Conservation (phyloP, 768 basidiomycete genomes). For the Tephrocybe rancida region DNA sequence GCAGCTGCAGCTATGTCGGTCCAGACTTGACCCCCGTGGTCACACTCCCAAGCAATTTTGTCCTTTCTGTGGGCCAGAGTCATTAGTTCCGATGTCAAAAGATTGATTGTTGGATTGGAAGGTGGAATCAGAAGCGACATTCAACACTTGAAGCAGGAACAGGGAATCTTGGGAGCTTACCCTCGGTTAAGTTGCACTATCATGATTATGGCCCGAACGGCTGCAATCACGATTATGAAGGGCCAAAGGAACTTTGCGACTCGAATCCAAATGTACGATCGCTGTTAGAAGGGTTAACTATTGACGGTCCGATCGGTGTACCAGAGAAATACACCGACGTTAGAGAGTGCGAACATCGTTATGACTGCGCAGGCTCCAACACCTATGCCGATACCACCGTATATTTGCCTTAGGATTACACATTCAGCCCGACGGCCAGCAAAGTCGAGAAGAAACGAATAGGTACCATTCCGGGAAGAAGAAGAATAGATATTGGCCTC, state of each 20-base stretch:
- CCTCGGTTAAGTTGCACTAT: slow-evolving; percentile 72
- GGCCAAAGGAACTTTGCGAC: slow-evolving; percentile 72
- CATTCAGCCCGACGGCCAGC: slow-evolving; percentile 34
- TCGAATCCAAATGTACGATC: slow-evolving; percentile 70
- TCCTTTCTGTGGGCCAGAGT: slow-evolving; percentile 47
- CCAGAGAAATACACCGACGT: slow-evolving; percentile 43
- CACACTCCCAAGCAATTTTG: slow-evolving; percentile 74
- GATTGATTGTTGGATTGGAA: slow-evolving; percentile 5
- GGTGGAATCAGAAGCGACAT: slow-evolving; percentile 2
- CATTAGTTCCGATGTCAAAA: slow-evolving; percentile 16
- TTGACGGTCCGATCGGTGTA: slow-evolving; percentile 15
- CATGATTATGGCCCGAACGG: slow-evolving; percentile 70
- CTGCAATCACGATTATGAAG: slow-evolving; percentile 65
- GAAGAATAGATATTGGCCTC: slow-evolving; percentile 69
- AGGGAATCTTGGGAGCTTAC: slow-evolving; percentile 39
- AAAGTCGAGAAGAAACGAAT: slow-evolving; percentile 9
- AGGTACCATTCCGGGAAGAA: slow-evolving; percentile 64
- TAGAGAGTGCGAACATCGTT: slow-evolving; percentile 61
- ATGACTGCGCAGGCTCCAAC: slow-evolving; percentile 54
- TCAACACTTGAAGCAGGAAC: slow-evolving; percentile 6
- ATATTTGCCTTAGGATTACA: slow-evolving; percentile 55
- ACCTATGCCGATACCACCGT: slow-evolving; percentile 63
- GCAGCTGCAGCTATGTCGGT: slow-evolving; percentile 39
- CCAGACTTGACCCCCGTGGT: slow-evolving; percentile 70
- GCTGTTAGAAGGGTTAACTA: slow-evolving; percentile 39